These are phyloP conservation scores for Magnusiomyces clavatus DNA, from an alignment of 1,139 yeast species.

Conservation along the genomic window DNA sequence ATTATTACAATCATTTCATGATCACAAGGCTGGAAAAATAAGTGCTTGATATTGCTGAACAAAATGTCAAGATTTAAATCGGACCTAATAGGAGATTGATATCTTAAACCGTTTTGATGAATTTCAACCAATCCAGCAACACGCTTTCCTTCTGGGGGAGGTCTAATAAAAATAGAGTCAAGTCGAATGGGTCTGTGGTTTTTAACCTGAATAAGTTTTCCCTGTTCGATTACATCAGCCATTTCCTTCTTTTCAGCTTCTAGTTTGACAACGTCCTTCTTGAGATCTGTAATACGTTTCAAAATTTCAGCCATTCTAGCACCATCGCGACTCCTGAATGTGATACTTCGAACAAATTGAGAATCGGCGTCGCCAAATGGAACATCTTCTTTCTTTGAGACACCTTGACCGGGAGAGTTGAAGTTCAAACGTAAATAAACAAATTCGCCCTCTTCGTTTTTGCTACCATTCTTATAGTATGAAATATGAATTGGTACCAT, in stretches of 20 bases:
- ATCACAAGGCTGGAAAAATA: slow-evolving; percentile 93
- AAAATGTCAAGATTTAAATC: slow-evolving; percentile 86
- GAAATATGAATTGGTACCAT: slow-evolving; percentile 98
- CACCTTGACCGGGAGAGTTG: slow-evolving; percentile 81
- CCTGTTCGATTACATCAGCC: slow-evolving; percentile 94
- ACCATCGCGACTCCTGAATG: slow-evolving; percentile 83
- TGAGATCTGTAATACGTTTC: slow-evolving; percentile 85
- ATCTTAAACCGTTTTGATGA: slow-evolving; percentile 93
- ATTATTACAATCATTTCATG: slow-evolving; percentile 89
- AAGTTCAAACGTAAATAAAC: slow-evolving; percentile 86
- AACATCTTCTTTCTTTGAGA: slow-evolving; percentile 63
- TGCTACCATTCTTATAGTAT: slow-evolving; percentile 88
- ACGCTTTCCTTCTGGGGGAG: slow-evolving; percentile 94
- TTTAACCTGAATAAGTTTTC: slow-evolving; percentile 71
- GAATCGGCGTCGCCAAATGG: slow-evolving; percentile 79
- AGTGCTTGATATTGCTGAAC: slow-evolving; percentile 84
- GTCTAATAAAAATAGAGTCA: slow-evolving; percentile 86
- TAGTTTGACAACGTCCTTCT: slow-evolving; percentile 83
- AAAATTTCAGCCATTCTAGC: slow-evolving; percentile 89
- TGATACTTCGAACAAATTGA: slow-evolving; percentile 78
- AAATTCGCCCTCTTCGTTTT: slow-evolving; percentile 93
- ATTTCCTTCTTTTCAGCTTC: slow-evolving; percentile 86
- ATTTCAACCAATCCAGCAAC: slow-evolving; percentile 86
- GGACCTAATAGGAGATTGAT: slow-evolving; percentile 71
- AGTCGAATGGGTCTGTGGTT: slow-evolving; percentile 76